Base-by-base conservation (phyloP, 1,139 yeast genomes). In the Protomyces pachydermus region DNA sequence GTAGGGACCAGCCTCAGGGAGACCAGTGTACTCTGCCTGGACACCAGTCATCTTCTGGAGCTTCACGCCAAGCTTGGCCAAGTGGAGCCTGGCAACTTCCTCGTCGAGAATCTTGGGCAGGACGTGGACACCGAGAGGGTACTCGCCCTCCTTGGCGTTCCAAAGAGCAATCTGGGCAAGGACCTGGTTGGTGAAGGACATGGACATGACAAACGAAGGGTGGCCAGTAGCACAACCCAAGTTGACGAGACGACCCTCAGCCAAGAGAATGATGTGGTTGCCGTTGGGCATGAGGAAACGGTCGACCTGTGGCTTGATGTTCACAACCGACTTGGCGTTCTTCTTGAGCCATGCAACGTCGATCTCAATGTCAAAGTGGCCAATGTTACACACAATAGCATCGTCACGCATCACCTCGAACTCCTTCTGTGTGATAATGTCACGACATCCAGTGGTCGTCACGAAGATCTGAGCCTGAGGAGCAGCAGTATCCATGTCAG, bases 161-260 rank as follows among this genome's bases (percentile, higher is more conserved):
- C 83, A 93, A 77, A 93, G 84, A 75, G 98, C 99, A 76, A 95
- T 91, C 84, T 93, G 99, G 74, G 99, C 99, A 79, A 93, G 85
- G 71, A 93, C 98, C 83, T 93, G 99, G 88, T 93, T 93, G 74
- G 98, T 90, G 96, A 93, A 93, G 67, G 98, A 93, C 84, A 98
- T 93, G 70, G 98, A 91, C 99, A 93, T 93, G 77, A 93, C 98
- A 78, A 93, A 93, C 64, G 98, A 91, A 67, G 98, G 88, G 85
- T 93, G 99, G 77, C 99, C 99, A 76, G 98, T 95, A 78, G 98
- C 99, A 83, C 98, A 95, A 75, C 99, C 99, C 79, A 93, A 85
- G 91, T 93, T 93, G 79, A 93, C 98, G 77, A 93, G 87, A 85
- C 99, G 91, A 82, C 99, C 99, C 81, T 91, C 97, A 73, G 99